A percentile compares a stretch with the other conserved stretches of the same genome.
These are phyloP conservation scores for Cladophialophora immunda DNA, from an alignment of 2,329 filamentous ascomycete species.

Conservation along the genomic window DNA sequence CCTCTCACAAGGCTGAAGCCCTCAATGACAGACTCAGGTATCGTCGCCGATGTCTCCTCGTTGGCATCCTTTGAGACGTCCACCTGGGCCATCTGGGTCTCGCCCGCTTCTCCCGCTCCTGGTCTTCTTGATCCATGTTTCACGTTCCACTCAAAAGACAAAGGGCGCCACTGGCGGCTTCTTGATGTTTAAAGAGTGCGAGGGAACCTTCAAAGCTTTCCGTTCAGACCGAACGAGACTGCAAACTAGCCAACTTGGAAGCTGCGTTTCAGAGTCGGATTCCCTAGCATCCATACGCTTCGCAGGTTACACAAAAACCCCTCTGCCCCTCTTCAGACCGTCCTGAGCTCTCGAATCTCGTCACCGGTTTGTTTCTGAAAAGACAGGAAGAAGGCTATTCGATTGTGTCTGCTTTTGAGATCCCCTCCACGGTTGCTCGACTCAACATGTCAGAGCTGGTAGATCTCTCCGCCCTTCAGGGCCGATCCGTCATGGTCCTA, in stretches of 20 bases:
- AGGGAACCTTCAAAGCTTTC: background rate
- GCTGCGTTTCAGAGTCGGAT: background rate
- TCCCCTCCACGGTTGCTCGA: background rate
- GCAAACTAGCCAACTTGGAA: background rate
- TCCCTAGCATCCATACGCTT: background rate
- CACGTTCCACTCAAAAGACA: too few relatives aligned
- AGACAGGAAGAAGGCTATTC: background rate
- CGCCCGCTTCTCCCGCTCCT: too few relatives aligned
- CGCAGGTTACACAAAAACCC: background rate
- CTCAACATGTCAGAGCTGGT: conserved; percentile 5
- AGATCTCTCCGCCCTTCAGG: conserved; percentile 18
- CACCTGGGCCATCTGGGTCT: too few relatives aligned
- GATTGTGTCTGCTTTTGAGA: background rate
- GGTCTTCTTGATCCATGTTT: too few relatives aligned
- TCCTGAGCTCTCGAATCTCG: background rate
- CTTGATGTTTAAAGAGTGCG: too few relatives aligned
- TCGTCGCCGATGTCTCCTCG: too few relatives aligned
- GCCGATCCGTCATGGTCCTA: conserved; percentile 32
- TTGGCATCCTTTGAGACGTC: too few relatives aligned
- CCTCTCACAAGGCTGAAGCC: background rate
- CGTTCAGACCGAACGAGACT: background rate
- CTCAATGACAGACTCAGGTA: background rate
- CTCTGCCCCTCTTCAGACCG: background rate
- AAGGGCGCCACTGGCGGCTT: too few relatives aligned
- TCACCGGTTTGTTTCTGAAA: background rate